A percentile compares a stretch with the other conserved stretches of the same genome.
Conservation (phyloP, 2,329 filamentous ascomycete genomes). For the Aspergillus persii region DNA sequence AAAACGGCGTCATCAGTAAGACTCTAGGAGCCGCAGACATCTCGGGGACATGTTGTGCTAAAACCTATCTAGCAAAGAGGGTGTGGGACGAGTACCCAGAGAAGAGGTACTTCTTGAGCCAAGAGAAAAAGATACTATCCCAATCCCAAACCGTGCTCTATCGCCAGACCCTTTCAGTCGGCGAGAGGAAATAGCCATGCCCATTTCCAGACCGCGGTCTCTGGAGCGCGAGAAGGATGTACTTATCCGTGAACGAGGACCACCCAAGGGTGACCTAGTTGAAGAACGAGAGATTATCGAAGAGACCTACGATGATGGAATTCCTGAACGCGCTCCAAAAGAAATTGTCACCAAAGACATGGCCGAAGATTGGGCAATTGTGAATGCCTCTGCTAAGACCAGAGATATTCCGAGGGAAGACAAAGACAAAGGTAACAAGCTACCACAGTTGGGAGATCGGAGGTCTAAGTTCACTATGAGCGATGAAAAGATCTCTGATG, state of each 20-base stretch:
- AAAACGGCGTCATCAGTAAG: constrained; percentile 53
- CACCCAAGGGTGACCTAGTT: constrained; percentile 5
- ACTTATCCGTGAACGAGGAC: constrained; percentile 16
- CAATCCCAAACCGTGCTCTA: constrained; percentile 35
- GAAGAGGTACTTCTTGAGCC: constrained; percentile 63
- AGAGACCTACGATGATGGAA: constrained; percentile 64
- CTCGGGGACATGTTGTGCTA: not conserved
- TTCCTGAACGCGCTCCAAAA: constrained; percentile 48
- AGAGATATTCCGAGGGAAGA: constrained; percentile 73
- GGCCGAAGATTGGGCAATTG: constrained; percentile 69
- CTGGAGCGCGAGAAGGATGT: constrained; percentile 27
- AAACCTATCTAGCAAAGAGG: constrained; percentile 4
- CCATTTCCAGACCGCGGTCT: constrained; percentile 28
- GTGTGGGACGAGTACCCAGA: constrained; percentile 52
- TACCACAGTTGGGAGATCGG: constrained; percentile 74
- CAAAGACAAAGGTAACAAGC: constrained; percentile 71
- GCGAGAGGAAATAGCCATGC: constrained; percentile 21
- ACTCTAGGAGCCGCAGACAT: constrained; percentile 14
- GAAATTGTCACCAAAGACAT: constrained; percentile 59
- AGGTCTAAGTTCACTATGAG: constrained; percentile 72
- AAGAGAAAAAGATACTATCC: constrained; percentile 43
- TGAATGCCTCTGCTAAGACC: constrained; percentile 81
- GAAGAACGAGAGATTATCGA: constrained; percentile 49
- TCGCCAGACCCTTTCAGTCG: constrained; percentile 20
- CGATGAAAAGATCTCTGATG: constrained; percentile 55